Evolutionary conservation across 1,284 basidiomycete species (phyloP), one percentile per base, ranked within the genome.

Genomic region (Heterobasidion irregulare): DNA sequence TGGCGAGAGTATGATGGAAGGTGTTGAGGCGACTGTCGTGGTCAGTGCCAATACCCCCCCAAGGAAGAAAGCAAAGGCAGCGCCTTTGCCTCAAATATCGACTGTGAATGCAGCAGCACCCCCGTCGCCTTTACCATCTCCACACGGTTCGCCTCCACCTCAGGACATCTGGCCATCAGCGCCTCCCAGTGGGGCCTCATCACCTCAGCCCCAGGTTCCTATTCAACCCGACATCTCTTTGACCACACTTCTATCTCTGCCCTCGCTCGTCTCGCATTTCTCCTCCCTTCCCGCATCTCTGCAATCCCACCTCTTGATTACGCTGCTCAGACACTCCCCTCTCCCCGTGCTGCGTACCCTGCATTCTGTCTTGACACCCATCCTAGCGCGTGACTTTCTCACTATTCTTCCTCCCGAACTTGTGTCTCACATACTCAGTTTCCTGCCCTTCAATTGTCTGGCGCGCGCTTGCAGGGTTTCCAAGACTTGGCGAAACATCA

Each of bases 221-320:
- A 69, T 92, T 46, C 87, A 91, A 64, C 87, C 90, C 7, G 89
- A 92, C 69, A 67, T 88, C 47, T 77, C 86, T 34, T 71, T 94
- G 35, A 84, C 87, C 15, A 86, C 89, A 0, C 79, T 94, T 47
- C 71, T 94, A 56, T 84, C 92, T 0, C 76, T 94, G 6, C 91
- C 91, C 6, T 79, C 83, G 6, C 74, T 94, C 47, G 76, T 93
- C 15, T 72, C 78, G 6, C 87, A 92, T 61, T 94, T 90, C 69
- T 79, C 79, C 32, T 75, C 69, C 57, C 75, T 94, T 36, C 89
- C 91, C 1, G 74, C 83, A 7, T 75, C 80, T 8, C 70, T 94
- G 33, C 92, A 94, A 72, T 90, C 90, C 0, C 90, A 94, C 67
- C 82, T 93, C 62, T 78, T 94, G 50, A 81, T 94, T 57, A 89